These are phyloP conservation scores for Dendrobium officinale DNA, from an alignment of 106 monocot genomes.

Conservation along the genomic window DNA sequence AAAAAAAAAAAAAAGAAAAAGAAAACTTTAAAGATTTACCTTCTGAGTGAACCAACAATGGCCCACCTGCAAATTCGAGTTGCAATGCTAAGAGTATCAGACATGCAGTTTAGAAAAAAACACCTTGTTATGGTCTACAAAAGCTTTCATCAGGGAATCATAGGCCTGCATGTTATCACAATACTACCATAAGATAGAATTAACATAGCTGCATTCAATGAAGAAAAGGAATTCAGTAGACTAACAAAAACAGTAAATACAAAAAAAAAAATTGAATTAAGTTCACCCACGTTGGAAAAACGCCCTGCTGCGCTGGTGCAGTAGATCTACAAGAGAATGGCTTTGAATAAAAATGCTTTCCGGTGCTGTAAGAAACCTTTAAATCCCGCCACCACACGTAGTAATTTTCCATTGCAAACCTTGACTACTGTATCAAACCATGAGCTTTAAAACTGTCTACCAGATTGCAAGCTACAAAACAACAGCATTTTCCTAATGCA, in stretches of 20 bases:
- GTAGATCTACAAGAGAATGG: constrained; percentile 70
- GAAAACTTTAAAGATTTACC: constrained; percentile 1
- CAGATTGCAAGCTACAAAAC: neutral
- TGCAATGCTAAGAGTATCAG: neutral
- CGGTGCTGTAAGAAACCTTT: constrained; percentile 68
- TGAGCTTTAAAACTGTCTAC: neutral
- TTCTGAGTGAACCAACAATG: neutral
- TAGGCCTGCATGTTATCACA: constrained; percentile 63
- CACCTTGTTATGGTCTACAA: constrained; percentile 96
- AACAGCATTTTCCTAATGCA: neutral
- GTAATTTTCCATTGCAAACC: constrained; percentile 86
- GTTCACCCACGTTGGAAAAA: constrained; percentile 68
- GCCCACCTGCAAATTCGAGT: neutral
- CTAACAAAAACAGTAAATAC: neutral
- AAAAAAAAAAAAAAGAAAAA: too few relatives aligned
- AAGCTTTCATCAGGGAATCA: constrained; percentile 83
- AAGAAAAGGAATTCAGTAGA: neutral
- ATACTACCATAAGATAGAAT: neutral
- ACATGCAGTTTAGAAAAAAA: neutral
- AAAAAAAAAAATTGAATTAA: neutral
- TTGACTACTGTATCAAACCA: constrained; percentile 58
- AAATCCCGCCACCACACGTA: constrained; percentile 46
- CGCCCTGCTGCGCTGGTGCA: constrained; percentile 81
- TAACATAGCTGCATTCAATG: neutral
- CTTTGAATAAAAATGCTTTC: constrained; percentile 45